Base-by-base conservation (phyloP, 169 alveolate species). In the Toxoplasma gondii region DNA sequence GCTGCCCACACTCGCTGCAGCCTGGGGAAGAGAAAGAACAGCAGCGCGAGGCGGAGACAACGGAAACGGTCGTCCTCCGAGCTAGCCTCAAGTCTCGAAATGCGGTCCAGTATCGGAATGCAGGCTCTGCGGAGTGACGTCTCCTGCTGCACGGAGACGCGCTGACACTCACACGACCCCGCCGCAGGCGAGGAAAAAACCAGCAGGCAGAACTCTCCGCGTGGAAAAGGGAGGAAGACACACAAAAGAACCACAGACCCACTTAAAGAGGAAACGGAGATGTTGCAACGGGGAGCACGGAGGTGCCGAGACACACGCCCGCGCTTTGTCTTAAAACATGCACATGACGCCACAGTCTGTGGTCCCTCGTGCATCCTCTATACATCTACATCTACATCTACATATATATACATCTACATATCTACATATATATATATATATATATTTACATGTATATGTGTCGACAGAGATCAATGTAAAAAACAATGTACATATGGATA, bases 1-100 rank as follows among this genome's bases (percentile, higher is more conserved):
- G 95, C n/a, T 29, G 36, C 0, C 95, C 93, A 91, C 95, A 93
- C 45, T 70, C 58, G 4, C n/a, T 31, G 88, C 94, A 92, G 80
- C 95, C 92, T 64, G 91, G 88, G 39, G n/a, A 53, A 17, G 44
- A 78, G 2, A 67, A 49, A 74, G 69, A 36, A 38, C 36, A 80
- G 22, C 41, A 17, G 38, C 12, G 27, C 78, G 27, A 69, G 82
- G 19, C 34, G 82, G 82, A 34, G 82, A 22, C 34, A 22, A 17
- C 82, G 19, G 17, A 69, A 34, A 17, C 34, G 19, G 27, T 17
- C 27, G 17, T 64, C 78, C 27, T 69, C 82, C 16, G 34, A 29
- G 34, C 38, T 5, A 29, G 34, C 5, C 17, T 34, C 5, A 69
- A 7, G n/a, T 64, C 78, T 64, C 78, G 17, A 64, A 22, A 17